Percentiles rank a stretch among this genome's conserved stretches.
Evolutionary conservation across 2,329 filamentous ascomycete species (phyloP).

Genomic region (Amauroascus niger): DNA sequence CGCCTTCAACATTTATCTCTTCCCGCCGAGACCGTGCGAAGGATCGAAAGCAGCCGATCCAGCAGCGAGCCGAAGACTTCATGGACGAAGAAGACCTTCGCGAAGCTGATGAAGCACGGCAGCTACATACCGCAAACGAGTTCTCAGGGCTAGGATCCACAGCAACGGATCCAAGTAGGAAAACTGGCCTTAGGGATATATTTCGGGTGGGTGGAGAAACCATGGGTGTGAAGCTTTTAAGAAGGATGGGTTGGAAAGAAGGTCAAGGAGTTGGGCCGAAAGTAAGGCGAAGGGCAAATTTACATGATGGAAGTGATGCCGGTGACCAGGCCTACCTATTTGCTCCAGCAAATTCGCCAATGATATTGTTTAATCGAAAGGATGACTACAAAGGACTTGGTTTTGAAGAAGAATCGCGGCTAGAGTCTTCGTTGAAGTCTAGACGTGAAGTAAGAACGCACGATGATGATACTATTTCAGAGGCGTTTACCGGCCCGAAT

Average conservation of each 20-base stretch:
- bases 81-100: conserved; percentile 97
- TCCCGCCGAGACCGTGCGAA: conserved; percentile 71
- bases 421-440: conserved; percentile 21
- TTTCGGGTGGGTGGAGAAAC: conserved; percentile 67
- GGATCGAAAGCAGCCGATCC: conserved; percentile 44
- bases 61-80: conserved; percentile 72
- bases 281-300: conserved; percentile 61
- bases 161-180: conserved; percentile 43
- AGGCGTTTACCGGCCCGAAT: conserved; percentile 31
- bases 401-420: conserved; percentile 34
- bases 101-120: conserved; percentile 68
- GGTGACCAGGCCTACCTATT: conserved; percentile 59
- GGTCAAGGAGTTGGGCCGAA: conserved; percentile 90
- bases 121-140: conserved; percentile 59
- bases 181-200: conserved; percentile 57
- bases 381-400: conserved; percentile 41
- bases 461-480: conserved; percentile 23
- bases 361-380: conserved; percentile 45
- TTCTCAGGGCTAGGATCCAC: conserved; percentile 70
- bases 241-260: conserved; percentile 91
- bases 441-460: conserved; percentile 19
- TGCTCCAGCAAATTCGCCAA: conserved; percentile 67
- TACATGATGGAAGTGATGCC: conserved; percentile 45
- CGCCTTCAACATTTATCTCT: conserved; percentile 82
- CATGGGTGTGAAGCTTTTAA: conserved; percentile 74